Evolutionary conservation across 1,284 basidiomycete genomes (phyloP).

Genomic region (Cutaneotrichosporon mucoides): DNA sequence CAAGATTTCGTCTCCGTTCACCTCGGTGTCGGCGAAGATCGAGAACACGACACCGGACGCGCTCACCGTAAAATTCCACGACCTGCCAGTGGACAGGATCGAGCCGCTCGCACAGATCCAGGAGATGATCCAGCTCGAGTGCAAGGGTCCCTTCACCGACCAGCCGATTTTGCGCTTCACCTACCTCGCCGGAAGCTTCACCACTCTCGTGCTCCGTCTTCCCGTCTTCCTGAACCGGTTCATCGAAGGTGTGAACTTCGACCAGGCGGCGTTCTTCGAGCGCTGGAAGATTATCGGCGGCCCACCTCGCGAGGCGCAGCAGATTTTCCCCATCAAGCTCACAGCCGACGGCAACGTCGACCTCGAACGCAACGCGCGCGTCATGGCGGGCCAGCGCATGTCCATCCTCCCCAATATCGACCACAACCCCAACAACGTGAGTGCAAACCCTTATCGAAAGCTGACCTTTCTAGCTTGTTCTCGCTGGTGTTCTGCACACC

Average conservation of each 20-base stretch:
- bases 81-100: conserved; percentile 70
- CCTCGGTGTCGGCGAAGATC: conserved; percentile 80
- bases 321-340: conserved; percentile 75
- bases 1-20: conserved; percentile 80
- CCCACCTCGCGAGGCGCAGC: conserved; percentile 84
- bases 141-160: conserved; percentile 75
- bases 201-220: conserved; percentile 75
- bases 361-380: conserved; percentile 63
- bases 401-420: conserved; percentile 75
- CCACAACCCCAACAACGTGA: conserved; percentile 63
- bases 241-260: conserved; percentile 84
- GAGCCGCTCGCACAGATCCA: conserved; percentile 82
- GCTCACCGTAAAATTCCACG: conserved; percentile 79
- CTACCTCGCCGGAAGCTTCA: conserved; percentile 86
- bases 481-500: conserved; percentile 88
- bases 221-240: conserved; percentile 89
- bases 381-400: conserved; percentile 72
- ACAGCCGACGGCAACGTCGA: conserved; percentile 68
- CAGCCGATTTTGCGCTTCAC: conserved; percentile 82
- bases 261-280: conserved; percentile 85
- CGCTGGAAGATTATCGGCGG: conserved; percentile 97
- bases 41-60: conserved; percentile 69
- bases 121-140: conserved; percentile 89
- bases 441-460: no score
- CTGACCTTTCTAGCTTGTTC: conserved; percentile 64